Base-by-base conservation (phyloP, 306 rosid genomes). In the Lathyrus oleraceus region DNA sequence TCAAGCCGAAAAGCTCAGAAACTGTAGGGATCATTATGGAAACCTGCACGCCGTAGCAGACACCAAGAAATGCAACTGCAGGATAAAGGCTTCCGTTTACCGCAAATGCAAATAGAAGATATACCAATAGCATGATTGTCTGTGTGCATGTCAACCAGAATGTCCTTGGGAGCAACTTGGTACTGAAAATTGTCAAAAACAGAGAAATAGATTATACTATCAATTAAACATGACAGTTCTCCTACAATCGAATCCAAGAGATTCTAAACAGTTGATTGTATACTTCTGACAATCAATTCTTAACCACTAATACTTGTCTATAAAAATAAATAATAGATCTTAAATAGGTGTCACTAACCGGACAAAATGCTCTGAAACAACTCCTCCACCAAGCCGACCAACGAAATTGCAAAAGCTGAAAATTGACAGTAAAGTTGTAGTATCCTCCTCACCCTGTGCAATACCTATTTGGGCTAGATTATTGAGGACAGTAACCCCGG, bases 381-480 rank as follows among this genome's bases (percentile, higher is more conserved):
- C 84, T 67, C 97, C 92, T 15, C 92, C 97, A 32, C 97, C 87
- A n/a, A 90, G 95, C 67, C 95, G 95, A 11, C 97, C 97, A 8
- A 83, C 82, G 10, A 88, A 90, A 70, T 90, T 88, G 69, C 88
- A 86, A 60, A 90, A 88, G 79, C 97, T 83, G 85, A 90, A 88
- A 81, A 90, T 85, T 38, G 92, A 84, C 76, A 88, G 52, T 58
- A 90, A 67, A 73, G 73, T 85, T 3, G 95, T 88, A 42, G 97
- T 88, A 81, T 91, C 89, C 62, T 70, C 82, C 69, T 78, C 79
- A 15, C 97, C 95, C 70, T 79, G 90, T 17, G 97, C 95, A 72
- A 86, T 85, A 45, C 95, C 95, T 35, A 91, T 91, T 73, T 91
- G 92, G 4, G 95, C 92, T 16, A 91, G 86, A 77, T 88, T 88